Base-by-base conservation (phyloP, 768 basidiomycete species). In the Pulveroboletus sp. region DNA sequence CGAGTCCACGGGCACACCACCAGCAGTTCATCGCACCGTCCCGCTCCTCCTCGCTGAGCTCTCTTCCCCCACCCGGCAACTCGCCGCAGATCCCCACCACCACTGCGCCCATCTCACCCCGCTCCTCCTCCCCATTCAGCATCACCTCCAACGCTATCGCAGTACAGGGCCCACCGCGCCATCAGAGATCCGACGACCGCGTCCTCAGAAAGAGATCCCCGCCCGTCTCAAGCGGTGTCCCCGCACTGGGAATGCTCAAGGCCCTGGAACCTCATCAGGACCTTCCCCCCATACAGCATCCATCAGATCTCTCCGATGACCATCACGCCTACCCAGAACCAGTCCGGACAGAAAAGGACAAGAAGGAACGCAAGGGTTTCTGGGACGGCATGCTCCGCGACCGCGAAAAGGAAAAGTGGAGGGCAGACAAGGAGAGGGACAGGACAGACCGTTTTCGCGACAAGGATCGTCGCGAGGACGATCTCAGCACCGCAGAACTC, bases 241-340 rank as follows among this genome's bases (percentile, higher is more conserved):
- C 71, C 6, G 78, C 81, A 0, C 62, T 84, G 13, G 78, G 76
- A 17, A 83, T 86, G 38, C 69, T 87, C 47, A 73, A 71, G 39
- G 74, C 87, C 3, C 70, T 89, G 14, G 85, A 89, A 47, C 84
- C 87, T 0, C 74, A 68, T 50, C 51, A 61, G 43, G 62, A 72
- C 17, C 32, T 50, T 1, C 49, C 48, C 12, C 42, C 48, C 1
- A 12, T 34, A 7, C 53, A 50, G 4, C 36, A 54, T 17, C 56
- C 61, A 3, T 60, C 64, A 23, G 64, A 72, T 16, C 27, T 48
- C 0, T 58, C 66, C 43, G 61, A 72, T 13, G 74, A 67, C 45
- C 55, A 66, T n/a, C 60, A 62, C 27, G 49, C 53, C 19, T 52
- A 52, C 53, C 47, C 54, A 25, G 58, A 56, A 29, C 51, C 46